Base-by-base conservation (phyloP, 257 asterid species). In the Penstemon newberryi region DNA sequence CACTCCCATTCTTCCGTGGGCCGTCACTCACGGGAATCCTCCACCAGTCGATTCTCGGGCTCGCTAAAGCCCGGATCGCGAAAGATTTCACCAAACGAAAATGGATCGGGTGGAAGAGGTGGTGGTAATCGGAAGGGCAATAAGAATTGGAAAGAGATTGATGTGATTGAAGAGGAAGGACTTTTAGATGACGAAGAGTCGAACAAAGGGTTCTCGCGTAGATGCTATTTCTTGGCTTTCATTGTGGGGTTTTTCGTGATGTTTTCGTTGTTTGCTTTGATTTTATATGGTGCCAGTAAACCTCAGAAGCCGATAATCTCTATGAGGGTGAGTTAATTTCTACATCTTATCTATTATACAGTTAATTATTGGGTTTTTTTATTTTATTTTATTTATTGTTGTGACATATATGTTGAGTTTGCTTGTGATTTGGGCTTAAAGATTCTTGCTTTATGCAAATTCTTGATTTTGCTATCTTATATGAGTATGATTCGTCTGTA, bases 21-120 rank as follows among this genome's bases (percentile, higher is more conserved):
- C 55, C 92, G 81, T 66, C 96, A 89, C 82, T 89, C 98, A 8
- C 78, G 96, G 60, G 95, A 90, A 58, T 92, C 98, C 1, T 92
- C 98, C 57, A 82, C 98, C 65, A 88, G 89, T 78, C 85, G 97
- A 15, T 90, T 88, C 70, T 88, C 95, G 0, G 95, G 95, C 18
- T 80, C 96, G 0, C 79, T 90, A 1, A 90, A 88, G 78, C 92
- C 95, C 63, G 91, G 96, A 81, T 85, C 96, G 7, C 77, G 89
- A 73, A 85, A 88, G 83, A 72, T 91, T 19, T 66, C 78, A 8
- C 96, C 93, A 0, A 87, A 87, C 80, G 95, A 75, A 70, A 88
- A 36, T 75, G 91, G 91, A 82, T 84, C 96, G 44, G 86, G 84
- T 0, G 78, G 73, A 7, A 70, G 81, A 50, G 56, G 74, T 10